Base-by-base conservation (phyloP, 768 basidiomycete genomes). In the Podaxis sp. region DNA sequence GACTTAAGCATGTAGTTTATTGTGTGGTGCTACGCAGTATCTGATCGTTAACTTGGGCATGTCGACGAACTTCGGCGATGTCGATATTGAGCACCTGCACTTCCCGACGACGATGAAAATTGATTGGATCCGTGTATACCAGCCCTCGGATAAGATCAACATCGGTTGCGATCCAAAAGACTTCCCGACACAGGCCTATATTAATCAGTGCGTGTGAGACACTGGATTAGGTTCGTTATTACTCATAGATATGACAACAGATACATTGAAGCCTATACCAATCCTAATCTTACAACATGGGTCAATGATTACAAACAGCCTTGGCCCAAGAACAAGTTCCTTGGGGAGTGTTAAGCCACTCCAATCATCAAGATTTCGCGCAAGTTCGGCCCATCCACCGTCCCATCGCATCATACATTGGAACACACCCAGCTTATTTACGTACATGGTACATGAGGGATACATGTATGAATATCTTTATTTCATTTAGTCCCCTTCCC, bases 121-220 rank as follows among this genome's bases (percentile, higher is more conserved):
- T 44, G 93, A 97, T 70, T 97, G 89, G 76, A 85, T 98, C 57
- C 85, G 95, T 23, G 91, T 98, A 6, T 98, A 97, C 72, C 95
- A 97, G 70, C 84, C 84, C 2, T 76, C 80, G 67, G 72, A 83
- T 63, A 69, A 79, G 32, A 78, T 84, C 60, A 95, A 94, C 70
- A 79, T 93, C 55, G 94, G 95, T 14, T 98, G 95, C 69, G 87
- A 91, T 69, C 95, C 95, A 11, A 68, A 74, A 48, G 81, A 84
- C 47, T 89, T 82, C 70, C 95, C 96, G 0, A 98, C 96, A 0
- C 73, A 81, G 53, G 79, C 80, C 11, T 98, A 98, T 71, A 98
- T 96, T 71, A 75, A 88, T 51, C 72, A 83, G 83, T 89, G 64
- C 56, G 82, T 71, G 35, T 55, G n/a, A n/a, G 11, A 48, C 13